Base-by-base conservation (phyloP, 192 early-diverging fungal genomes). In the Entomortierella parvispora region DNA sequence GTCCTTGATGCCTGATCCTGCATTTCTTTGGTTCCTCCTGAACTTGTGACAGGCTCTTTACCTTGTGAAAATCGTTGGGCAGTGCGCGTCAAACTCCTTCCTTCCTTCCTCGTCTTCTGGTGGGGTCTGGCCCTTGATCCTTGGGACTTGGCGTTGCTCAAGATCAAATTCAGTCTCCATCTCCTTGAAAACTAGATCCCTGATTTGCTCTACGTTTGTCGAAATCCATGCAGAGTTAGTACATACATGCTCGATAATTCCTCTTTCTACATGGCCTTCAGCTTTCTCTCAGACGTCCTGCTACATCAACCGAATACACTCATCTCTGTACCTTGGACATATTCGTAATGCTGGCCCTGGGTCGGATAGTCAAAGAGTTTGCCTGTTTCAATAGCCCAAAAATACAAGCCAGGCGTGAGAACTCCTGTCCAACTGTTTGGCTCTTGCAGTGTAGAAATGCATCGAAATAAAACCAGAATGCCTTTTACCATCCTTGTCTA, bases 401-500 rank as follows among this genome's bases (percentile, higher is more conserved):
- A n/a, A n/a, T n/a, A n/a, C n/a, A n/a, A n/a, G n/a, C n/a, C n/a
- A n/a, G n/a, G n/a, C n/a, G n/a, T n/a, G n/a, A n/a, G n/a, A n/a
- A n/a, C n/a, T n/a, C n/a, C n/a, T n/a, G n/a, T n/a, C n/a, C n/a
- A n/a, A n/a, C n/a, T n/a, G n/a, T n/a, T n/a, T n/a, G n/a, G n/a
- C n/a, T n/a, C n/a, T n/a, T n/a, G n/a, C n/a, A n/a, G n/a, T n/a
- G n/a, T n/a, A n/a, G n/a, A n/a, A n/a, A n/a, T n/a, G n/a, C n/a
- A n/a, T n/a, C n/a, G n/a, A n/a, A n/a, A n/a, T n/a, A n/a, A n/a
- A n/a, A n/a, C n/a, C n/a, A n/a, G n/a, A n/a, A n/a, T n/a, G n/a
- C n/a, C n/a, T n/a, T n/a, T n/a, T 45, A 76, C 72, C 72, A 42
- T 76, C 18, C 26, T 62, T 76, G 53, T 76, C 72, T 6, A 76